Evolutionary conservation across 345 rosid genomes (phyloP).

Genomic region (Geranium rotundifolium): DNA sequence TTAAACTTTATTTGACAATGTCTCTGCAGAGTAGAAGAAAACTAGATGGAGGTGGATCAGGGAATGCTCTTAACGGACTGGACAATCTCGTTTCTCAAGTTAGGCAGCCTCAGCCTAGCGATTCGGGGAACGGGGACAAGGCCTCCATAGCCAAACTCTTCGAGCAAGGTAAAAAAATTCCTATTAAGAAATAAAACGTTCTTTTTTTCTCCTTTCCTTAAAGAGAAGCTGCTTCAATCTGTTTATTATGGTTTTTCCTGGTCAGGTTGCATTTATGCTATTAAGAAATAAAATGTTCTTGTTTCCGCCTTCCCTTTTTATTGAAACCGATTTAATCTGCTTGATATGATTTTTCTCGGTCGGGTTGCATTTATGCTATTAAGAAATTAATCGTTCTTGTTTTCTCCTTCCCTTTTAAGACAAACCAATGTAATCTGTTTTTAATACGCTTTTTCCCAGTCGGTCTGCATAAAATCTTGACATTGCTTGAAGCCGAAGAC

Average conservation of each 20-base stretch:
- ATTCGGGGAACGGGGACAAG: constrained; percentile 62
- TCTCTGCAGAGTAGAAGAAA: constrained; percentile 52
- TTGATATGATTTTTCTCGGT: too few relatives aligned
- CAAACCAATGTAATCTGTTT: not conserved
- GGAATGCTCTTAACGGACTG: constrained; percentile 35
- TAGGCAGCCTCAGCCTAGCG: constrained; percentile 45
- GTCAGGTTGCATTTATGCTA: not conserved
- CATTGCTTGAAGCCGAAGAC: constrained; percentile 95
- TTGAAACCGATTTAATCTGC: too few relatives aligned
- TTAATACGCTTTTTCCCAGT: constrained; percentile 28
- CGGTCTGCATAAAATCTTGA: constrained; percentile 92
- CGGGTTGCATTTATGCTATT: not conserved
- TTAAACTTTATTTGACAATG: not conserved
- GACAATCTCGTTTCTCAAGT: constrained; percentile 46
- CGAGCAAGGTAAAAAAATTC: constrained; percentile 61
- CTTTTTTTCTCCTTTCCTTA: too few relatives aligned
- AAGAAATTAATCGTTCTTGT: not conserved
- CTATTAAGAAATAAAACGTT: not conserved
- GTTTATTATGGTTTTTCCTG: too few relatives aligned
- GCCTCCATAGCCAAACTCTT: constrained; percentile 82
- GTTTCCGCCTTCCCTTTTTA: too few relatives aligned
- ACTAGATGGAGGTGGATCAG: constrained; percentile 44
- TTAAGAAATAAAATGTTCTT: not conserved
- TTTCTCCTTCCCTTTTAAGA: not conserved
- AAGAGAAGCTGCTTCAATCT: too few relatives aligned